These are phyloP conservation scores for Saccharata proteae DNA, from an alignment of 2,329 filamentous ascomycete species.

Conservation along the genomic window DNA sequence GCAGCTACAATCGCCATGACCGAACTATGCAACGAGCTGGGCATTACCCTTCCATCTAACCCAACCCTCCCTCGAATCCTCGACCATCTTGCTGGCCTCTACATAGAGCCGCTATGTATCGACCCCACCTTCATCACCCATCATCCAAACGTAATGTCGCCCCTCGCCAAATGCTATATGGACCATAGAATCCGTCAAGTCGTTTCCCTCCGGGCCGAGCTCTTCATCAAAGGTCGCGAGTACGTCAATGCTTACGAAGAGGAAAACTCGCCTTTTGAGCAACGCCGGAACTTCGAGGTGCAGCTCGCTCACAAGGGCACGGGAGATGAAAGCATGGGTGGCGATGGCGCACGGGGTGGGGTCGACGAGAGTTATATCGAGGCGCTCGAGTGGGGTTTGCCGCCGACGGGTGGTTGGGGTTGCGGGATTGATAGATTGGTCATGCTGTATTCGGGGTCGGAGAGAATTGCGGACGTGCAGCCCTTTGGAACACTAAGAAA, in stretches of 20 bases:
- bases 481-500: conserved; percentile 74
- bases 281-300: conserved; percentile 67
- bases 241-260: conserved; percentile 97
- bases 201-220: conserved; percentile 71
- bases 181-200: conserved; percentile 55
- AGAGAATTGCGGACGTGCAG: conserved; percentile 73
- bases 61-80: conserved; percentile 59
- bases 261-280: conserved; percentile 83
- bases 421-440: conserved; percentile 82
- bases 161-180: conserved; percentile 74
- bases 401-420: conserved; percentile 95
- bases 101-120: conserved; percentile 66
- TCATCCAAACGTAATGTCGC: conserved; percentile 83
- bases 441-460: conserved; percentile 75
- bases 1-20: conserved; percentile 49
- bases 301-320: conserved; percentile 32
- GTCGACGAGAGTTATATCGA: conserved; percentile 74
- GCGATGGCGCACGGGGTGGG: conserved; percentile 23
- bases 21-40: conserved; percentile 39
- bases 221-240: conserved; percentile 71
- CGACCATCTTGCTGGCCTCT: conserved; percentile 63
- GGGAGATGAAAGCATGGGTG: conserved; percentile 31
- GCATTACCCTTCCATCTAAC: conserved; percentile 37
- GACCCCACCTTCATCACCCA: conserved; percentile 75
- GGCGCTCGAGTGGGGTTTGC: conserved; percentile 76